Base-by-base conservation (phyloP, 805 yeast species). In the Nakazawaea ernobii region DNA sequence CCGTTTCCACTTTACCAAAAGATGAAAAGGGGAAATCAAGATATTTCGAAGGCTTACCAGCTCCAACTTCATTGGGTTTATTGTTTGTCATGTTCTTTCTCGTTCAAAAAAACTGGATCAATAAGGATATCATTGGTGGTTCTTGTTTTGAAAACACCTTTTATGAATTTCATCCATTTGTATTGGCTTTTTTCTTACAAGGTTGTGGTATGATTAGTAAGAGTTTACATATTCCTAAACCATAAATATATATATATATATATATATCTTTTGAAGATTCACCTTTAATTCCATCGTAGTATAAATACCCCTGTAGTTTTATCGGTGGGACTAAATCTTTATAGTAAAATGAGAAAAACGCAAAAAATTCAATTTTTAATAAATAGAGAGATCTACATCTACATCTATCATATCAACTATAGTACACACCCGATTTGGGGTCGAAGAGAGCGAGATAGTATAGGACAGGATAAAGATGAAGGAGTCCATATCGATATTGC, bases 11-110 rank as follows among this genome's bases (percentile, higher is more conserved):
- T 52, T 78, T 94, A 49, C 98, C 99, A 43, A 92, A 92, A 68
- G 97, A 91, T 63, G 70, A 76, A 46, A 65, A 75, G 15, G 99
- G 99, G 15, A 91, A 91, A 68, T 79, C 94, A 32, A 82, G 86
- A 61, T 92, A 82, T 68, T 94, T 94, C 65, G 99, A 94, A 70
- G 99, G 99, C 3, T 77, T 94, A 45, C 99, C 99, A 9, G 90
- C 94, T 55, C 99, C 99, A 48, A 81, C 95, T 2, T 83, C 95
- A 35, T 71, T 94, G 55, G 69, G 76, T 43, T 73, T 92, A 62
- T 96, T 94, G 14, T 70, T 70, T 1, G 60, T 80, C 33, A 84
- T 92, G 89, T 86, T 88, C 3, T 68, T 68, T 49, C 75, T 84
- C 57, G 87, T 86, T 5, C 73, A 72, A 53, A 69, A 74, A 42